phyloP scores from a whole-genome alignment of 2,329 filamentous ascomycete genomes.

The Blastomyces emzantsi region DNA sequence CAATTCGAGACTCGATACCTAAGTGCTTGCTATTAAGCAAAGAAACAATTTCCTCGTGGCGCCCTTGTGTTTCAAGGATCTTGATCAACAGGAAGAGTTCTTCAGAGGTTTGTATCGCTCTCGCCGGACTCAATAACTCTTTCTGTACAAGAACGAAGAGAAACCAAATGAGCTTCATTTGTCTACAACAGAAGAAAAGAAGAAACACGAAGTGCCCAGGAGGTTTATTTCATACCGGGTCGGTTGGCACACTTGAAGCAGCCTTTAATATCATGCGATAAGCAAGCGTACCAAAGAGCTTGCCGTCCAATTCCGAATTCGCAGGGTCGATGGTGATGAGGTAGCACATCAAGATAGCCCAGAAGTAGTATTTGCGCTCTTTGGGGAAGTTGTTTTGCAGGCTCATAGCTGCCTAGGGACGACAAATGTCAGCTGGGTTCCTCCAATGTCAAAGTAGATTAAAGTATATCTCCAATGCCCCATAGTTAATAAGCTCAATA shows the following conservation, averaged over 20 bases:
- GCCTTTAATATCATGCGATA: slow-evolving; percentile 43
- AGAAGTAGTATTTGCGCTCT: slow-evolving; percentile 41
- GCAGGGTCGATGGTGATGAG: slow-evolving; percentile 30
- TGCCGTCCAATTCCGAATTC: slow-evolving; percentile 35
- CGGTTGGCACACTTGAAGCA: slow-evolving; percentile 35
- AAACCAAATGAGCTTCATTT: slow-evolving; percentile 17
- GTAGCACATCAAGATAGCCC: slow-evolving; percentile 41
- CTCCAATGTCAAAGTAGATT: slow-evolving; percentile 4
- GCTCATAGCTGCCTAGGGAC: slow-evolving; percentile 39
- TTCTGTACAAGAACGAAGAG: slow-evolving; percentile 26
- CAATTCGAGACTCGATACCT: slow-evolving; percentile 35
- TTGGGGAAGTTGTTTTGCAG: slow-evolving; percentile 43
- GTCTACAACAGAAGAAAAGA: slow-evolving; percentile 5
- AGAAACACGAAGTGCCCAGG: slow-evolving; percentile 1
- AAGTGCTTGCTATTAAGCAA: slow-evolving; percentile 36
- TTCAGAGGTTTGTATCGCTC: slow-evolving; percentile 39
- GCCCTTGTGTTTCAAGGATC: slow-evolving; percentile 36
- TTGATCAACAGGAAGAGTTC: slow-evolving; percentile 39
- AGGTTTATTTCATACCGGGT: slow-evolving; percentile 30
- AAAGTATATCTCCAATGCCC: not conserved
- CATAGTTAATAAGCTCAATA: not conserved
- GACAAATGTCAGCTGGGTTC: slow-evolving; percentile 19
- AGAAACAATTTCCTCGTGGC: slow-evolving; percentile 32
- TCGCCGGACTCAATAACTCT: slow-evolving; percentile 32
- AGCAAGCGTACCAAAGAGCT: slow-evolving; percentile 42